These are phyloP conservation scores for Verticillium zaregamsianum DNA, from an alignment of 2,329 filamentous ascomycete genomes.

Conservation along the genomic window DNA sequence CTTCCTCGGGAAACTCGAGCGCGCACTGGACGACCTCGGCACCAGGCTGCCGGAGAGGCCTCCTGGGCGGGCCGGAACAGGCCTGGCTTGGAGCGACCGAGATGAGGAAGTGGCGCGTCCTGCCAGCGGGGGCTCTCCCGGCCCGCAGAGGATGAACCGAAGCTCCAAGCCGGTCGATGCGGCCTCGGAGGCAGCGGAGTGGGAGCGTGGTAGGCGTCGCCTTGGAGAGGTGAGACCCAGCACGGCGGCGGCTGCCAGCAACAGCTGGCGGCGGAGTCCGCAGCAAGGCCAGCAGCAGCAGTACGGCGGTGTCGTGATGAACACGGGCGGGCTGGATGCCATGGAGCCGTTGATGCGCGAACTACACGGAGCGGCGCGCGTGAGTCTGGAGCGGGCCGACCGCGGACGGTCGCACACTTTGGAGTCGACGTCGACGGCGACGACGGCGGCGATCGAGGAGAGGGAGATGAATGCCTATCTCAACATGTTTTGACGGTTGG, in stretches of 20 bases:
- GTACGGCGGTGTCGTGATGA: neutral
- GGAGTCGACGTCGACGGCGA: neutral
- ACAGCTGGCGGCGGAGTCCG: neutral
- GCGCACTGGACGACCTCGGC: neutral
- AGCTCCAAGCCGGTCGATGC: neutral
- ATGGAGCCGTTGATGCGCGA: constrained; percentile 43
- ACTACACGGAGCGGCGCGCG: constrained; percentile 18
- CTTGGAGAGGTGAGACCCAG: neutral
- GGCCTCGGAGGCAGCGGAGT: neutral
- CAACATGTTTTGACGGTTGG: constrained; percentile 4
- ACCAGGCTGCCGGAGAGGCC: neutral
- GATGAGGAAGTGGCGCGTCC: neutral
- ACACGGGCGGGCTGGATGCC: constrained; percentile 26
- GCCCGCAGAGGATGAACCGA: neutral
- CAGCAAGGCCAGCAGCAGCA: neutral
- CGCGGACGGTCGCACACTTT: neutral
- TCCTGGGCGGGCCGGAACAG: neutral
- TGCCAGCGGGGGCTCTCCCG: neutral
- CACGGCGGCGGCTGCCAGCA: neutral
- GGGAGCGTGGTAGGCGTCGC: neutral
- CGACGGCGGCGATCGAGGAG: neutral
- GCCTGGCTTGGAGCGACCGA: neutral
- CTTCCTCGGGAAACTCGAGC: constrained; percentile 11
- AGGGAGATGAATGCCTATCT: constrained; percentile 4
- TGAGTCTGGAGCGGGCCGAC: constrained; percentile 8